Evolutionary conservation across 2,329 filamentous ascomycete genomes (phyloP).

Genomic region (Colletotrichum phormii): DNA sequence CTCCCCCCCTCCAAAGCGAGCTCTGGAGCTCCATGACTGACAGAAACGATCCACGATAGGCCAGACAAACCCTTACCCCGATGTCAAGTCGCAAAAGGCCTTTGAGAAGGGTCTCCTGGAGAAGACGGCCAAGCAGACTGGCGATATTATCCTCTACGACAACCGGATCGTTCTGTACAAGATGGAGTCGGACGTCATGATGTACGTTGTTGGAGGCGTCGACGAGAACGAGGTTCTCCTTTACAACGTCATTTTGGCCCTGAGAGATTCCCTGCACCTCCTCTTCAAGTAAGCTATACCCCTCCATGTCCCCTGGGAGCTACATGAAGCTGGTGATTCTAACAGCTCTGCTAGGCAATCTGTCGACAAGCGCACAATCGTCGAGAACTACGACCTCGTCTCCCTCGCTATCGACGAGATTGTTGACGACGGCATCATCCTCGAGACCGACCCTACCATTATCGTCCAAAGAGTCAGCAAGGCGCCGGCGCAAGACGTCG

Average conservation of each 20-base stretch:
- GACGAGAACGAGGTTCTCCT: constrained; percentile 98
- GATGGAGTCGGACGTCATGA: constrained; percentile 96
- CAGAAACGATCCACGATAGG: neutral
- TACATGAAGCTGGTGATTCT: neutral
- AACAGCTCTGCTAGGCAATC: constrained; percentile 75
- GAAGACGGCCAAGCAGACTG: constrained; percentile 95
- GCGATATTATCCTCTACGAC: constrained; percentile 97
- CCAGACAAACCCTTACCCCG: constrained; percentile 74
- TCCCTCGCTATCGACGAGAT: constrained; percentile 96
- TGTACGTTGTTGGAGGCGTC: constrained; percentile 88
- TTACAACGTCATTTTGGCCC: constrained; percentile 92
- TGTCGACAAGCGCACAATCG: constrained; percentile 95
- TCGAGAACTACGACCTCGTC: constrained; percentile 96
- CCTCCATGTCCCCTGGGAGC: neutral
- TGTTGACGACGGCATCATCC: constrained; percentile 93
- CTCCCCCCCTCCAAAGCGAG: constrained; percentile 20
- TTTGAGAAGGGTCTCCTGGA: constrained; percentile 97
- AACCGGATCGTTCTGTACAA: constrained; percentile 98
- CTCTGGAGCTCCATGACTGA: constrained; percentile 10
- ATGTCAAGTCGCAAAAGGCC: constrained; percentile 91
- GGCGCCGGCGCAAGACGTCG: constrained; percentile 90
- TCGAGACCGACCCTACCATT: constrained; percentile 96
- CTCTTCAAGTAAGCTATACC: constrained; percentile 81
- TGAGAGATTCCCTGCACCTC: constrained; percentile 90
- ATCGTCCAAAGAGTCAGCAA: constrained; percentile 93